Evolutionary conservation across 495 filamentous ascomycete genomes (phyloP), one percentile per base, ranked within the genome.

Genomic region (Trichocladium uniseriatum): DNA sequence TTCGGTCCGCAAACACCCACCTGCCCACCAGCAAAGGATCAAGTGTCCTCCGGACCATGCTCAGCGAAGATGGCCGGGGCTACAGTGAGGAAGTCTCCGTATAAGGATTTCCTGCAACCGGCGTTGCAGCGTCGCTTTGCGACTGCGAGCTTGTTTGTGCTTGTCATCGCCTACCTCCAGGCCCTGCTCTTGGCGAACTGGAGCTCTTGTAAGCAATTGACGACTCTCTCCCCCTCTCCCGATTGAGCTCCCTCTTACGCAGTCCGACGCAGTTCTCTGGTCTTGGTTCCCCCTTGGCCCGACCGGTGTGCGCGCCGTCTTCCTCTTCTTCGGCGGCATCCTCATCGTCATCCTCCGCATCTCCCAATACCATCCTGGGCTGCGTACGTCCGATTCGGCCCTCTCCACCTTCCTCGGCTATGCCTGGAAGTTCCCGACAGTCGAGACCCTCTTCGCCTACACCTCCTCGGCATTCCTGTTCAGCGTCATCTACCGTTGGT

Each of bases 101-200:
- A 95, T 62, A 81, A 90, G 71, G 86, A 94, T 60, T 89, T 94
- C 65, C 69, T 97, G 49, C 95, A 91, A 34, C 90, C 92, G 29
- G 78, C 86, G 35, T 69, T 97, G 45, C 92, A 98, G 64, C 76
- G 87, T 55, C 77, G 89, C 49, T 97, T 96, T 72, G 81, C 82
- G 35, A 76, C 78, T 45, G 86, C 88, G 27, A 83, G 82, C 38
- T 65, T 76, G 29, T 62, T 87, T 34, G 65, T 85, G 7, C 60
- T 91, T 13, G 64, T 73, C 14, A 68, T 87, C 51, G 87, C 85
- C 66, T 97, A 94, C 64, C 20, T 78, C n/a, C 77, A 86, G 53
- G 74, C 86, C 43, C 64, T 94, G 53, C 60, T 79, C 31, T 75
- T 94, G 53, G 83, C 81, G 11, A 76, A 77, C 54, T 87, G 82